Evolutionary conservation across 306 rosid genomes (phyloP), one percentile per base, ranked within the genome.

Genomic region (Ormosia semicastrata): DNA sequence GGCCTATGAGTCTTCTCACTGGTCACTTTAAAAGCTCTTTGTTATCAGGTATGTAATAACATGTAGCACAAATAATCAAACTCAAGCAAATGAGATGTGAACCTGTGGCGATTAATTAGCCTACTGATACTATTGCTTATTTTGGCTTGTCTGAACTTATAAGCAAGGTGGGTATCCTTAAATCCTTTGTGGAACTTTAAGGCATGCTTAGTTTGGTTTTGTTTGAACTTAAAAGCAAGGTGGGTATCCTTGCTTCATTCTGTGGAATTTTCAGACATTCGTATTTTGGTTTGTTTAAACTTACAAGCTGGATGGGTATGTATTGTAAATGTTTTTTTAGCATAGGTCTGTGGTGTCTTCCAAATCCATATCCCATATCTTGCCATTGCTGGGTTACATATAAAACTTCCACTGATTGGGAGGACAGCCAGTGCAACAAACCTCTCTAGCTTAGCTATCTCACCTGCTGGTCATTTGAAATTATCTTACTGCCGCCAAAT

Each of bases 1-100:
- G 75, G 81, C 81, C 33, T 91, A 76, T 58, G 91, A 86, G 63
- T 76, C 86, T 76, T 75, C 84, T 70, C 93, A 87, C 44, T 95
- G 99, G 97, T 90, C 97, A 10, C 98, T 93, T 58, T 95, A 78
- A 86, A 86, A 80, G 83, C 41, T 10, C 57, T 68, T 58, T 70
- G 40, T 3, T 65, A 18, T 80, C 81, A 39, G 64, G 78, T 78
- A 62, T 73, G 66, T 71, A 65, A 50, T 62, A 40, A 71, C 84
- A 56, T 52, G 57, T 18, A 7, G 69, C 64, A 15, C 47, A 44
- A 86, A 60, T 33, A 56, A 43, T 15, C 59, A 47, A 40, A 10
- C 66, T 72, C 58, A 7, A 12, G 70, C 50, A 65, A 71, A 6
- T 77, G 59, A 39, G 79, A 41, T 11, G 68, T 58, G 59, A 66